Evolutionary conservation across 768 basidiomycete genomes (phyloP).

Genomic region (Hygrophorus pudorinus): DNA sequence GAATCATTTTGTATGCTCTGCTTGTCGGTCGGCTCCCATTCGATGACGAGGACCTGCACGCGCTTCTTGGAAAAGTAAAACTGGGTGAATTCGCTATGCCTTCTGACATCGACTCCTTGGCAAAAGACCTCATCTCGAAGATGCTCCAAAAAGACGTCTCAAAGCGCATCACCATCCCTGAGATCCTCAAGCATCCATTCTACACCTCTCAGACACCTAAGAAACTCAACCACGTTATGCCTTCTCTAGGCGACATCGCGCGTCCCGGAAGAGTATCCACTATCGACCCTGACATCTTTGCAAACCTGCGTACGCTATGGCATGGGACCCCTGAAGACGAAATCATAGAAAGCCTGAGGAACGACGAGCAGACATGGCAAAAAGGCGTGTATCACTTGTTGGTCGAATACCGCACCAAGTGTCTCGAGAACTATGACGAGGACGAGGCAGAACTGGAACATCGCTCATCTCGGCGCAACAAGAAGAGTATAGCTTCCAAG

Average conservation of each 20-base stretch:
- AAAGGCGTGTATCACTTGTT: slow-evolving; percentile 93
- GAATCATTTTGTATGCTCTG: slow-evolving; percentile 87
- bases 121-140: slow-evolving; percentile 64
- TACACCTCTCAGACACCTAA: slow-evolving; percentile 47
- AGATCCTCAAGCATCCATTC: slow-evolving; percentile 77
- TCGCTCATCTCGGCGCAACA: slow-evolving; percentile 23
- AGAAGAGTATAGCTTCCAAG: slow-evolving; percentile 22
- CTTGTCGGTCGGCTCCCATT: slow-evolving; percentile 85
- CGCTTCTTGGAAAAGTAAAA: slow-evolving; percentile 76
- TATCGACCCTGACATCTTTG: slow-evolving; percentile 85
- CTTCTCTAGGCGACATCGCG: slow-evolving; percentile 57
- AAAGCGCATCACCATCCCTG: slow-evolving; percentile 72
- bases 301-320: slow-evolving; percentile 90
- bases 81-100: slow-evolving; percentile 69
- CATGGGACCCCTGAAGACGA: slow-evolving; percentile 66
- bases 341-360: slow-evolving; percentile 58
- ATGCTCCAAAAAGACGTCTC: slow-evolving; percentile 76
- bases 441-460: slow-evolving; percentile 33
- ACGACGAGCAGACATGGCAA: slow-evolving; percentile 75
- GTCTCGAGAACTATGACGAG: slow-evolving; percentile 65
- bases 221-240: slow-evolving; percentile 31
- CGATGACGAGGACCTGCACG: slow-evolving; percentile 75
- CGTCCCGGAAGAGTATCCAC: slow-evolving; percentile 48
- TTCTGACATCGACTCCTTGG: slow-evolving; percentile 50
- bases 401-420: slow-evolving; percentile 70